Conservation (phyloP, 352 stramenopile genomes). For the Phytophthora nicotianae region DNA sequence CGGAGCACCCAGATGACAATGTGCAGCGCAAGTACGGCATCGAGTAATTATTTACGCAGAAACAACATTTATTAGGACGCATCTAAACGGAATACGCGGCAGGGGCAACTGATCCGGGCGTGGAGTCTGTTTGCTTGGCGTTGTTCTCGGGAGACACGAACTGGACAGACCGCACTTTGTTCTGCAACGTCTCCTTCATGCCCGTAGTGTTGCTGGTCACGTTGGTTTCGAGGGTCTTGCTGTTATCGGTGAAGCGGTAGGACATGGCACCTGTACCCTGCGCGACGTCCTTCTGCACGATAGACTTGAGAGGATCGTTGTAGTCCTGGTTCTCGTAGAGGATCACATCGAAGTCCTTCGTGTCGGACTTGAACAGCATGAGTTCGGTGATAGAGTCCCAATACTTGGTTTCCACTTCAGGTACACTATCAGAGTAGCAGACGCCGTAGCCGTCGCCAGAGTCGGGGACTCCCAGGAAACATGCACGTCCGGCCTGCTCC, state of each 20-base stretch:
- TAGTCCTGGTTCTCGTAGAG: slow-evolving; percentile 46
- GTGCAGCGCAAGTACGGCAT: slow-evolving; percentile 77
- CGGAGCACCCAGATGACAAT: slow-evolving; percentile 48
- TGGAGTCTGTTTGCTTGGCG: slow-evolving; percentile 10
- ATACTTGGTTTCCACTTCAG: slow-evolving; percentile 37
- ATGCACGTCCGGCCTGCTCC: slow-evolving; percentile 47
- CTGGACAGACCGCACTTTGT: slow-evolving; percentile 35
- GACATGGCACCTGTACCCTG: slow-evolving; percentile 8
- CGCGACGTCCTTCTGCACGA: slow-evolving; percentile 2
- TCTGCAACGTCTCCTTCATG: slow-evolving; percentile 28
- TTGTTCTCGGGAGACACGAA: slow-evolving; percentile 24
- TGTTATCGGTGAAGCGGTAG: slow-evolving; percentile 42
- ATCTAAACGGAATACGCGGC: slow-evolving; percentile 22
- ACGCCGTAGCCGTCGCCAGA: slow-evolving; percentile 30
- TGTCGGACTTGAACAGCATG: slow-evolving; percentile 47
- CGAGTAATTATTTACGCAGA: slow-evolving; percentile 16
- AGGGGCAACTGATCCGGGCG: slow-evolving; percentile 27
- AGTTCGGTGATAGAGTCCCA: slow-evolving; percentile 38
- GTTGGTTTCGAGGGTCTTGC: slow-evolving; percentile 29
- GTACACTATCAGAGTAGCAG: slow-evolving; percentile 40
- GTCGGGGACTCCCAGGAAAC: slow-evolving; percentile 32
- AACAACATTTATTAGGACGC: slow-evolving; percentile 2
- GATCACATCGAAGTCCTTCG: slow-evolving; percentile 48
- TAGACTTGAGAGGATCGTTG: slow-evolving; percentile 16
- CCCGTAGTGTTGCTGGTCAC: slow-evolving; percentile 1